phyloP scores from a whole-genome alignment of 257 asterid species.

The Orobanche coerulescens region DNA sequence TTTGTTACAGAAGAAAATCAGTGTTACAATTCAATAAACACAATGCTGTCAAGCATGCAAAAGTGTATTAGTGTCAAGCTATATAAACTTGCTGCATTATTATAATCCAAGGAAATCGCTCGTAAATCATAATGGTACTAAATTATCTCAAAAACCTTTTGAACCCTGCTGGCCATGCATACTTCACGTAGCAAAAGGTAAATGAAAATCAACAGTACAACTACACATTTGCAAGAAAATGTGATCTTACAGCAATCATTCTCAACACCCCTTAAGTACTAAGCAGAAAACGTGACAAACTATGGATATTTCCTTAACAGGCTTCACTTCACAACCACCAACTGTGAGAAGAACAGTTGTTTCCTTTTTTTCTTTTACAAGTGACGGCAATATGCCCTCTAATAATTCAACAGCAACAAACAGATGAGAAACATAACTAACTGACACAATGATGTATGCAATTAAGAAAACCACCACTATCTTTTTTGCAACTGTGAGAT shows the following conservation, averaged over 20 bases:
- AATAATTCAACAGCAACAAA: not conserved
- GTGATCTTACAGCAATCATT: not conserved
- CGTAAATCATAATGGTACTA: not conserved
- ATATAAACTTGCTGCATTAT: not conserved
- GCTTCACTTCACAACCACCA: not conserved
- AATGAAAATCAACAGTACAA: not conserved
- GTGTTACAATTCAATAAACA: not conserved
- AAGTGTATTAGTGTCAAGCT: not conserved
- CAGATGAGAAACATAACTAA: not conserved
- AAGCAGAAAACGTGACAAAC: not conserved
- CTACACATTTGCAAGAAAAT: not conserved
- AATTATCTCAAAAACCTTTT: not conserved
- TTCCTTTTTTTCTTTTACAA: too few relatives aligned
- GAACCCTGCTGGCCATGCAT: not conserved
- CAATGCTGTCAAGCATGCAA: not conserved
- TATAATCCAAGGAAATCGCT: not conserved
- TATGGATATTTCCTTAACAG: not conserved
- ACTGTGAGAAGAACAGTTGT: not conserved
- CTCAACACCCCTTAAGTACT: not conserved
- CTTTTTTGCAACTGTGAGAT: not conserved
- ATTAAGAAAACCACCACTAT: not conserved
- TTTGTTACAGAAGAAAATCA: slow-evolving; percentile 18
- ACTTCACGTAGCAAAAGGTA: not conserved
- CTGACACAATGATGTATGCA: not conserved
- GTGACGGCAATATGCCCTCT: too few relatives aligned